Evolutionary conservation across 257 asterid genomes (phyloP).

Genomic region (Solanum chaucha): DNA sequence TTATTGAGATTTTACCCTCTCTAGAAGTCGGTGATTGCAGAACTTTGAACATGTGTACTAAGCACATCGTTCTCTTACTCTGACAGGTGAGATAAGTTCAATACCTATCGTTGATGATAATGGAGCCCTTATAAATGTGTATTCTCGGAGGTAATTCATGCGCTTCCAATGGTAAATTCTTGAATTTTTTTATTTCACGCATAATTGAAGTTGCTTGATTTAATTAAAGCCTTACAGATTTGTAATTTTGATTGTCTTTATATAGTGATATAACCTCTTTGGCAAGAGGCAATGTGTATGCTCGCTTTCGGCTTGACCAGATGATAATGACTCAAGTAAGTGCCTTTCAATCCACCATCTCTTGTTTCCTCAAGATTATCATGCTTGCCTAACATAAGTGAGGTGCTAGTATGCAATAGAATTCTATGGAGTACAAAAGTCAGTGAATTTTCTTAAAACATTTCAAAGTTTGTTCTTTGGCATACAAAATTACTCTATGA

Average conservation of each 20-base stretch:
- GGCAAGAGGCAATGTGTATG: constrained; percentile 42
- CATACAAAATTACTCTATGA: background rate
- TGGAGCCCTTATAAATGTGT: constrained; percentile 38
- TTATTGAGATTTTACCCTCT: background rate
- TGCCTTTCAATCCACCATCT: background rate
- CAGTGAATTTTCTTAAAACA: background rate
- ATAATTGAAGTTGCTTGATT: background rate
- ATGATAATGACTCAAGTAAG: constrained; percentile 45
- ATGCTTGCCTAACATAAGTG: background rate
- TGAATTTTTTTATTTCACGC: background rate
- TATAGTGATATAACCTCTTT: constrained; percentile 57
- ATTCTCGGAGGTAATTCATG: constrained; percentile 46
- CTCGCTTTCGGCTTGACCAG: constrained; percentile 42
- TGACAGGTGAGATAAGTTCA: constrained; percentile 57
- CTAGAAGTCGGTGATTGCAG: background rate
- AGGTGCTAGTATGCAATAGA: background rate
- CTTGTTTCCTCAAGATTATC: background rate
- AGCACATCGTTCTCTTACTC: constrained; percentile 1
- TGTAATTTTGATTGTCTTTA: background rate
- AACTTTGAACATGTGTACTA: background rate
- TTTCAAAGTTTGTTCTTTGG: background rate
- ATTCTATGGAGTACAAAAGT: background rate
- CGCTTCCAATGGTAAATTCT: background rate
- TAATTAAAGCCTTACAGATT: background rate
- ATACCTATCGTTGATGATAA: constrained; percentile 44